These are phyloP conservation scores for Albugo candida DNA, from an alignment of 352 stramenopile genomes.

Conservation along the genomic window DNA sequence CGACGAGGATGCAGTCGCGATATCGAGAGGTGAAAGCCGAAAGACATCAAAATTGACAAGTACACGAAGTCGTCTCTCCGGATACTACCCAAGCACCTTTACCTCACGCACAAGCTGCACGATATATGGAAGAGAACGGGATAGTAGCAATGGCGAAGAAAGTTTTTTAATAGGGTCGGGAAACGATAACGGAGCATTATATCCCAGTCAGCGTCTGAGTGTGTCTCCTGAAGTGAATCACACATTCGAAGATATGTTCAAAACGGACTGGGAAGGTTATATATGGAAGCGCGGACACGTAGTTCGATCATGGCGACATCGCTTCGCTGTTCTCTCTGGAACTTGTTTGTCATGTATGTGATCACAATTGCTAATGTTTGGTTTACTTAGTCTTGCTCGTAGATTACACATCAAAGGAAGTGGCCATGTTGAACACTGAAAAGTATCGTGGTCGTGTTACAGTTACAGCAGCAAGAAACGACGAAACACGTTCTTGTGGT, in stretches of 20 bases:
- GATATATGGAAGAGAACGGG: slow-evolving; percentile 24
- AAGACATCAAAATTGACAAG: not conserved
- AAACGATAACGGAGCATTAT: not conserved
- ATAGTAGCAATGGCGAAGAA: slow-evolving; percentile 16
- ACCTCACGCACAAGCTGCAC: slow-evolving; percentile 40
- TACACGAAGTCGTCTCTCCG: slow-evolving; percentile 10
- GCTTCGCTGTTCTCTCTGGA: slow-evolving; percentile 62
- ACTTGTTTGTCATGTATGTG: slow-evolving; percentile 59
- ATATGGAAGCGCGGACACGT: slow-evolving; percentile 77
- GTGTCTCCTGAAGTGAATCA: slow-evolving; percentile 48
- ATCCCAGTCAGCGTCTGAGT: slow-evolving; percentile 20
- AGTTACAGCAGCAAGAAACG: slow-evolving; percentile 46
- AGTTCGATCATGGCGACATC: slow-evolving; percentile 67
- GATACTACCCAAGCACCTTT: slow-evolving; percentile 6
- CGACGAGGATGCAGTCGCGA: slow-evolving; percentile 42
- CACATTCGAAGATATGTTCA: slow-evolving; percentile 68
- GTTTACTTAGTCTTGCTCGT: not conserved
- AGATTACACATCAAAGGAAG: slow-evolving; percentile 69
- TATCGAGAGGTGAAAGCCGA: slow-evolving; percentile 29
- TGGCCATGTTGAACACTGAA: slow-evolving; percentile 56
- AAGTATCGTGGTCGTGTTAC: slow-evolving; percentile 68
- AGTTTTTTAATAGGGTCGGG: too few relatives aligned
- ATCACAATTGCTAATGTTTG: slow-evolving; percentile 3
- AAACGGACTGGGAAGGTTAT: slow-evolving; percentile 79
- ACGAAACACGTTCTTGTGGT: slow-evolving; percentile 44